These are phyloP conservation scores for Colletotrichum truncatum DNA, from an alignment of 2,329 filamentous ascomycete species.

Conservation along the genomic window DNA sequence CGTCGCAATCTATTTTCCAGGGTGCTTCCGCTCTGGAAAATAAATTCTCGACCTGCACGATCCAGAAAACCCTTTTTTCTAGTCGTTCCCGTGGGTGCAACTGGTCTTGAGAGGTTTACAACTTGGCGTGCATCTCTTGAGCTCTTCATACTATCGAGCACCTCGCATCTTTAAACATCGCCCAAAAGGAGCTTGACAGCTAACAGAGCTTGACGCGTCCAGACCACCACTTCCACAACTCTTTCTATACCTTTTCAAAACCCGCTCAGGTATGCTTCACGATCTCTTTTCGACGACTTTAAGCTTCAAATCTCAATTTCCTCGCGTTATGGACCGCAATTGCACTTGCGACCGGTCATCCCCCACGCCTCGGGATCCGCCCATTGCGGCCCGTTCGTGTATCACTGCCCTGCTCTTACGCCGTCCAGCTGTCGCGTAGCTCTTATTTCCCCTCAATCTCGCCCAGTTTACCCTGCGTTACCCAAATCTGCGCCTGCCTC, in stretches of 20 bases:
- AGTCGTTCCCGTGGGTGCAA: background rate
- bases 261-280: constrained; percentile 46
- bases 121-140: constrained; percentile 15
- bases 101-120: background rate
- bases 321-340: constrained; percentile 46
- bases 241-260: constrained; percentile 32
- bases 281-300: constrained; percentile 36
- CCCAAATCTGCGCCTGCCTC: background rate
- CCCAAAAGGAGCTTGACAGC: constrained; percentile 30
- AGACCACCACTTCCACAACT: constrained; percentile 42
- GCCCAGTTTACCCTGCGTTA: background rate
- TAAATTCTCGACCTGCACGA: background rate
- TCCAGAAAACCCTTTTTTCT: constrained; percentile 39
- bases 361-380: constrained; percentile 29
- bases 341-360: constrained; percentile 44
- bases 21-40: background rate
- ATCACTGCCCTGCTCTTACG: background rate
- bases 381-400: constrained; percentile 23
- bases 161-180: constrained; percentile 30
- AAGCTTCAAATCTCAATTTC: constrained; percentile 47
- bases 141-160: background rate
- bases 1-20: background rate
- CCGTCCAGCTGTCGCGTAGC: background rate
- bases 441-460: background rate
- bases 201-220: constrained; percentile 40